phyloP scores from a whole-genome alignment of 2,329 filamentous ascomycete species.

The Penicillium concentricum region DNA sequence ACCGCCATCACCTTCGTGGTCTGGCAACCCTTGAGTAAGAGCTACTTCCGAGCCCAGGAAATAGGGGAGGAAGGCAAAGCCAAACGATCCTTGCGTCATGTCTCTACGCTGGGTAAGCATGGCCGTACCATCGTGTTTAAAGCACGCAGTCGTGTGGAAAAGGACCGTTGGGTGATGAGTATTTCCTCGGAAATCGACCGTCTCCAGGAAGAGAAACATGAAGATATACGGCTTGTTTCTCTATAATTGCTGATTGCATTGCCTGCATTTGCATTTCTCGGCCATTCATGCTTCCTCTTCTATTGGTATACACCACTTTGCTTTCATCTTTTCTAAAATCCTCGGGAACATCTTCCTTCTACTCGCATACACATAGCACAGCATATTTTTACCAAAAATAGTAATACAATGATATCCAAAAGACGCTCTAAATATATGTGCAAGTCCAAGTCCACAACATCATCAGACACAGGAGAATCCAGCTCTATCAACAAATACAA shows the following conservation, averaged over 20 bases:
- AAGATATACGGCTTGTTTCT: slow-evolving; percentile 51
- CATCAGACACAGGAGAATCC: background rate
- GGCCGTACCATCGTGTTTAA: slow-evolving; percentile 66
- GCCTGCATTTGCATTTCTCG: slow-evolving; percentile 1
- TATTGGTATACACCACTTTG: background rate
- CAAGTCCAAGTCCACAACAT: background rate
- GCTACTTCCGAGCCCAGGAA: slow-evolving; percentile 52
- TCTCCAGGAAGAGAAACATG: slow-evolving; percentile 46
- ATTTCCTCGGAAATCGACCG: slow-evolving; percentile 67
- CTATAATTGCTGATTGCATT: slow-evolving; percentile 6
- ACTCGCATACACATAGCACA: background rate
- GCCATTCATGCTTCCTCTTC: slow-evolving; percentile 1
- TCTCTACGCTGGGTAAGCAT: slow-evolving; percentile 60
- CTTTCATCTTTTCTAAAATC: background rate
- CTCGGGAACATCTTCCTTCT: background rate
- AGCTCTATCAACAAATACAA: slow-evolving; percentile 8
- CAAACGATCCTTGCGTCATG: slow-evolving; percentile 54
- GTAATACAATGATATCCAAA: slow-evolving; percentile 18
- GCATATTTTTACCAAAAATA: slow-evolving; percentile 8
- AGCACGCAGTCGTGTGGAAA: slow-evolving; percentile 62
- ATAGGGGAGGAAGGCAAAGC: slow-evolving; percentile 40
- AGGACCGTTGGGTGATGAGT: slow-evolving; percentile 67
- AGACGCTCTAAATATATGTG: slow-evolving; percentile 12
- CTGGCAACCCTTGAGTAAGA: slow-evolving; percentile 60
- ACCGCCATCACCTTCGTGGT: slow-evolving; percentile 67